Evolutionary conservation across 805 yeast genomes (phyloP), one percentile per base, ranked within the genome.

Genomic region (Saccharomycopsis babjevae): DNA sequence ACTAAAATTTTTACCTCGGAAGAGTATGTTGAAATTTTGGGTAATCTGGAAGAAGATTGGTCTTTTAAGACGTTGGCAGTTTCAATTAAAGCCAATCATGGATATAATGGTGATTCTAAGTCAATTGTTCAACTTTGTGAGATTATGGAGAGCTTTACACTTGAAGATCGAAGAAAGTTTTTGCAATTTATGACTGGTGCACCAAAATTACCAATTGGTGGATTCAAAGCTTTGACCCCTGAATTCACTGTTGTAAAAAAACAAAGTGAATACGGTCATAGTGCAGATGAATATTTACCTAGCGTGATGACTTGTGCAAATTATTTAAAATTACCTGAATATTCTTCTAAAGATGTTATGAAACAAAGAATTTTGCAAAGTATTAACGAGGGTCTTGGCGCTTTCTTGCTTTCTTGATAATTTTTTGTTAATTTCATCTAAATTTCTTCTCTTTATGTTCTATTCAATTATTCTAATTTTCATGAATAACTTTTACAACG

Each of bases 261-360:
- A 69, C 84, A 80, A 61, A 79, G 86, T n/a, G 98, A 93, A 58
- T 84, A 80, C 56, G 62, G 61, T 10, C 70, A 81, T 30, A 72
- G 74, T 13, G 80, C 88, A 5, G 96, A 93, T 71, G 90, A 85
- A 63, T 91, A 86, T 68, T 76, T 94, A 61, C 98, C 99, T 1
- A 89, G 97, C 73, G 99, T 94, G 2, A 93, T 93, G 99, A 93
- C 99, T 0, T 93, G 99, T 76, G 97, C 96, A 2, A 93, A 93
- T 70, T 94, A 93, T 69, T 77, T 93, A 66, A 93, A 93, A 71
- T 74, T 94, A 22, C 98, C 99, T 5, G 82, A 87, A 64, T 94
- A 93, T 70, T 79, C 89, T 2, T 74, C 80, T 40, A 79, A 78
- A 62, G 83, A 77, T 18, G 72, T 88, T 1, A 79, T 94, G 85